Base-by-base conservation (phyloP, 2,329 filamentous ascomycete genomes). In the Lecanicillium sp. region DNA sequence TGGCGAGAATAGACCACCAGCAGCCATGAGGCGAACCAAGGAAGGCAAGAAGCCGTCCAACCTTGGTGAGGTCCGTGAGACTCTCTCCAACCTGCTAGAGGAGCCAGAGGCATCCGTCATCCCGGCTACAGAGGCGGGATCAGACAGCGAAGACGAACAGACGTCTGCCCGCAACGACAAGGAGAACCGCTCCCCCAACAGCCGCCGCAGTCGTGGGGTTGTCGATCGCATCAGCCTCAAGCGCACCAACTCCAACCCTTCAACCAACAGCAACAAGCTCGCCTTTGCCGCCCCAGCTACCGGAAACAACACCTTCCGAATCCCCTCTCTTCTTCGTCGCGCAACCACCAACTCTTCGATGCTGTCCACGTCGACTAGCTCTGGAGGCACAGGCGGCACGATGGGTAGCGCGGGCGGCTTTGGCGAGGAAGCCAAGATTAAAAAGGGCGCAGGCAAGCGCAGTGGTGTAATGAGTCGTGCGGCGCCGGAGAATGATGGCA, bases 31-130 rank as follows among this genome's bases (percentile, higher is more conserved):
- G 36, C 77, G 83, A 31, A 80, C 76, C 17, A 72, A 70, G 41
- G 65, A 67, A 13, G 70, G 67, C 37, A 77, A 75, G 58, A 87
- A 80, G 50, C 86, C 88, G 0, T 71, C 81, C 5, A 84, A 80
- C 14, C 66, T 94, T 9, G 78, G 80, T 19, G 86, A 95, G 52
- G 83, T 95, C 45, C 80, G 87, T 41, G 78, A 90, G 56, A 86
- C 85, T 0, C 67, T 95, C 6, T 94, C 85, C 4, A 85, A 83
- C 57, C 71, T 95, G 9, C 79, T 95, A 13, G 88, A 94, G 17
- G 78, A 84, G 31, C 73, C 76, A 13, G 49, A 63, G 49, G 51
- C 58, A 41, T 71, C 74, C 13, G 50, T 74, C 46, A 64, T 76
- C 56, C 69, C 48, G 3, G 70, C 68, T 12, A 62, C 60, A 3